Conservation (phyloP, 2,329 filamentous ascomycete species). For the Amylocarpus encephaloides region DNA sequence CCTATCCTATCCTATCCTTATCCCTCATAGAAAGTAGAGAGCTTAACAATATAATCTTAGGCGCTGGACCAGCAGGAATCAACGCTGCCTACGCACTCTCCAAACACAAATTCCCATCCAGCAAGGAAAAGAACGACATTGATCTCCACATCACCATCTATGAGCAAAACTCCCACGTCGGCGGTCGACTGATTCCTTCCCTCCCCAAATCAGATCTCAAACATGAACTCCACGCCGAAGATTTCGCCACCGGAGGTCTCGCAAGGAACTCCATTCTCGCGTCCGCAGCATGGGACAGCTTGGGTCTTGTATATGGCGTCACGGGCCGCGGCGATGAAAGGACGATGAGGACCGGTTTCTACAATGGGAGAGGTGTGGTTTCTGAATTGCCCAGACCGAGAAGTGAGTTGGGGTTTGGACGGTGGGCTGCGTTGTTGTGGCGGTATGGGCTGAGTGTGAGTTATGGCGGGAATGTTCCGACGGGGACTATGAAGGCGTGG, state of each 20-base stretch:
- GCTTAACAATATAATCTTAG: not conserved
- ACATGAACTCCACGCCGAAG: conserved; percentile 6
- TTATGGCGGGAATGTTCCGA: conserved; percentile 1
- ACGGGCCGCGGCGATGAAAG: not conserved
- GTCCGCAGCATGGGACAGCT: not conserved
- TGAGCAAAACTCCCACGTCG: conserved; percentile 6
- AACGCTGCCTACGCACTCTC: conserved; percentile 5
- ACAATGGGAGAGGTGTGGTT: conserved; percentile 1
- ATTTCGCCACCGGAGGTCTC: conserved; percentile 4
- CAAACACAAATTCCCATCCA: not conserved
- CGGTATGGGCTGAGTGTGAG: conserved; percentile 7
- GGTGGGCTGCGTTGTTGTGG: conserved; percentile 6
- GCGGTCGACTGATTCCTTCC: conserved; percentile 8
- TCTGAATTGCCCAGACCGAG: conserved; percentile 7
- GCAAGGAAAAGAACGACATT: not conserved
- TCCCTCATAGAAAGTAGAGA: not conserved
- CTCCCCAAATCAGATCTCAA: not conserved
- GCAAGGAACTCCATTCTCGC: not conserved
- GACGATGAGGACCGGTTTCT: conserved; percentile 7
- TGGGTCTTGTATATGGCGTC: not conserved
- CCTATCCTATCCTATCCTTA: not conserved
- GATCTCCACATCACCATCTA: conserved; percentile 10
- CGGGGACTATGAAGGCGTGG: conserved; percentile 21
- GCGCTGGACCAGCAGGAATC: conserved; percentile 12
- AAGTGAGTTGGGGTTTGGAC: not conserved